Base-by-base conservation (phyloP, 106 monocot genomes). In the Xerophyta viscosa region DNA sequence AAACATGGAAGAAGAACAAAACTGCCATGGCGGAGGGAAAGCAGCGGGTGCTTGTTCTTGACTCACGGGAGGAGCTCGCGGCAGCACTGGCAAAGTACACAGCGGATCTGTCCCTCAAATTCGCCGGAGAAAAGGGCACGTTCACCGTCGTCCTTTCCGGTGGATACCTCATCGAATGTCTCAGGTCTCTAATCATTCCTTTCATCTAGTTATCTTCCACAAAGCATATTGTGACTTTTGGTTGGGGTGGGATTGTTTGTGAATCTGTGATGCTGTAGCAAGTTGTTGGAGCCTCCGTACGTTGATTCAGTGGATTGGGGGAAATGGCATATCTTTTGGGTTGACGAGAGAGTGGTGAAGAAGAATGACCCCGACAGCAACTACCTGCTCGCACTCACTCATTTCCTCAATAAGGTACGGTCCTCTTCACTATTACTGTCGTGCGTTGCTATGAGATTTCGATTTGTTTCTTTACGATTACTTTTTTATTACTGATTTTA, bases 331-430 rank as follows among this genome's bases (percentile, higher is more conserved):
- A 37, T 73, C 1, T 48, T 73, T 28, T 73, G 66, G 66, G 60
- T 60, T 18, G 73, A 73, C 41, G 73, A 73, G 52, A 51, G 73
- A 15, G 66, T 64, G 21, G 66, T 73, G 31, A 29, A 58, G 12
- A 73, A 66, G 60, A 61, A 55, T 62, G 66, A 73, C 52, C 27
- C 21, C 17, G 73, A 66, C 33, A 73, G 73, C 61, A 73, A 73
- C 33, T 73, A 73, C 37, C 59, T 54, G 31, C 66, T 73, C 1
- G 61, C 73, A 17, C 60, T 60, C 37, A 60, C 60, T 28, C 48
- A 25, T 8, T 37, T 73, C 61, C 66, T 66, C 46, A 66, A 66
- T n/a, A 73, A 73, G 66, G 73, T 73, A 57, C 8, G 15, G 3
- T 1, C 33, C 11, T 33, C 33, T 33, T 33, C n/a, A n/a, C n/a